Evolutionary conservation across 768 basidiomycete species (phyloP), one percentile per base, ranked within the genome.

Genomic region (Trichaptum fuscoviolaceum): DNA sequence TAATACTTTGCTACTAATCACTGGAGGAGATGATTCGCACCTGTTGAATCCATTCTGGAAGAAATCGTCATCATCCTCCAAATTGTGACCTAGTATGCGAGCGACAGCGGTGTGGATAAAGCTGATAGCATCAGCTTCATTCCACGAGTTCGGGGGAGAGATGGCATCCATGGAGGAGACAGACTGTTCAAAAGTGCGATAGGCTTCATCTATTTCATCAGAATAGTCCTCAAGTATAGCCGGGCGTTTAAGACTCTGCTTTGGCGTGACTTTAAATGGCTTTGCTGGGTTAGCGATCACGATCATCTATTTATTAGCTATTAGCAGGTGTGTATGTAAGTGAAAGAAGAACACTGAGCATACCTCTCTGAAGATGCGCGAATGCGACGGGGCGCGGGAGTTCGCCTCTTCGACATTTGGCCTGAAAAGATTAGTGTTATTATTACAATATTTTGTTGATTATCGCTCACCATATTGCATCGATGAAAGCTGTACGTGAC

Each of bases 31-130:
- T 15, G 59, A 18, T 5, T 20, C 25, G 23, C 1, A 72, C 72
- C 72, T 73, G 64, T 73, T 71, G n/a, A 70, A 78, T 4, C 81
- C 81, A 36, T 75, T 64, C 61, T 77, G 75, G 68, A 82, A 81
- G 34, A 83, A 65, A 65, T 81, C 79, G 25, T 76, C 78, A 1
- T 69, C 66, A 65, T 82, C 80, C 7, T 64, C 62, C 12, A 78
- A 60, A 0, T 64, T 35, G 1, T 59, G 60, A 5, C 62, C 59
- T 67, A 83, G 62, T 10, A 82, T 74, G 18, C 72, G 75, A n/a
- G 67, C 57, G 23, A 83, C 75, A 10, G 76, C 75, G 18, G 64
- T 64, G 10, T 75, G 70, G 15, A 34, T 34, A 18, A 61, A 24
- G 0, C 69, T 69, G 2, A 72, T 59, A 7, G 71, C 71, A n/a